These are phyloP conservation scores for Olyra latifolia DNA, from an alignment of 176 grass and related monocot species.

Conservation along the genomic window DNA sequence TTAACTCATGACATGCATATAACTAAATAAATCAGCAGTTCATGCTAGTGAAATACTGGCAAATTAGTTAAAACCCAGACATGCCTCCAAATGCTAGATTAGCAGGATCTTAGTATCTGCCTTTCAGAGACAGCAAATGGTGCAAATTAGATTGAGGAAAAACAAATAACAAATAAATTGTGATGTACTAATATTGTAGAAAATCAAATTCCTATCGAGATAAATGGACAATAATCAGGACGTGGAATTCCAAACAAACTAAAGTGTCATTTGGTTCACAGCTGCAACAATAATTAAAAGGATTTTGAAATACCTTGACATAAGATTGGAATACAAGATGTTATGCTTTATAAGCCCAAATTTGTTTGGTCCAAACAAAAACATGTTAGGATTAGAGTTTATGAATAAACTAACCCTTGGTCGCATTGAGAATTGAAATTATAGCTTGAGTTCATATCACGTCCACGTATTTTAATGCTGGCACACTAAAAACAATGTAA, in stretches of 20 bases:
- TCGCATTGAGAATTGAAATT: too few relatives aligned
- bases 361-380: too few relatives aligned
- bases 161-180: background rate
- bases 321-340: constrained; percentile 12
- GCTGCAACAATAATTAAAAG: background rate
- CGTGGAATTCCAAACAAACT: background rate
- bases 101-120: background rate
- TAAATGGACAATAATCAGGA: constrained; percentile 23
- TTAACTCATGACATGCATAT: constrained; percentile 1
- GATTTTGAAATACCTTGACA: constrained; percentile 2
- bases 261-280: background rate
- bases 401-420: too few relatives aligned
- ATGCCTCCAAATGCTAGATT: background rate
- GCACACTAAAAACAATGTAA: too few relatives aligned
- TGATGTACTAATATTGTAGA: background rate
- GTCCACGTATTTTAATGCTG: too few relatives aligned
- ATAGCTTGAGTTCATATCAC: too few relatives aligned
- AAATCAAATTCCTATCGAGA: background rate
- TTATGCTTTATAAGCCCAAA: background rate
- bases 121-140: background rate
- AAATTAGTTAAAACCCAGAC: background rate
- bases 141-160: background rate
- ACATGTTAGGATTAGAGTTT: too few relatives aligned
- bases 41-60: background rate
- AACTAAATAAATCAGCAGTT: background rate